Evolutionary conservation across 148 eudicot species (phyloP).

Genomic region (Suaeda aralocaspica): DNA sequence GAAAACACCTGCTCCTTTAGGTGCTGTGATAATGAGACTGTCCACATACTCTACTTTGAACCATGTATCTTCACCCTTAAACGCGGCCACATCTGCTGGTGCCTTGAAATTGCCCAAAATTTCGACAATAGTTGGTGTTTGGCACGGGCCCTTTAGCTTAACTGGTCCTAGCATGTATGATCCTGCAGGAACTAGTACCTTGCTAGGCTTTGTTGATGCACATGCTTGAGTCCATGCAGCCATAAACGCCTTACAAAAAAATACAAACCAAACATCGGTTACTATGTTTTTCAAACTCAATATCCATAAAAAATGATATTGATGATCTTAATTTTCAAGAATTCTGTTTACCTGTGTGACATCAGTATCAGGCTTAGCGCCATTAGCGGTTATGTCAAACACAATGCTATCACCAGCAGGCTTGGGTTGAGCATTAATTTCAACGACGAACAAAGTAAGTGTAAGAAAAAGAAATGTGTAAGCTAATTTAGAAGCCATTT

Average conservation of each 20-base stretch:
- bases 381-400: conserved; percentile 19
- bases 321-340: no score
- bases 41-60: conserved; percentile 35
- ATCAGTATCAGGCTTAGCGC: conserved; percentile 24
- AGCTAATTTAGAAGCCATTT: conserved; percentile 11
- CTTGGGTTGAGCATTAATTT: neutral
- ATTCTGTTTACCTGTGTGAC: conserved; percentile 22
- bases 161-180: conserved; percentile 25
- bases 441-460: conserved; percentile 10
- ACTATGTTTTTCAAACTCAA: no score
- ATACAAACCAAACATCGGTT: neutral
- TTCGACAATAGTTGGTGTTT: conserved; percentile 34
- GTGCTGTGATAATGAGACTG: conserved; percentile 32
- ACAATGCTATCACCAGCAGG: conserved; percentile 8
- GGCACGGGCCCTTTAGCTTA: conserved; percentile 54
- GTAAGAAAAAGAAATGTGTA: conserved; percentile 8
- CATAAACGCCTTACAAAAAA: conserved; percentile 30
- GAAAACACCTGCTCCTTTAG: conserved; percentile 32
- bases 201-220: conserved; percentile 33
- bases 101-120: conserved; percentile 56
- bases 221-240: conserved; percentile 59
- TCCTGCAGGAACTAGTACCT: conserved; percentile 48
- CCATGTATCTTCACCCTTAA: conserved; percentile 35
- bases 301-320: no score
- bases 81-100: conserved; percentile 26